A percentile compares a stretch with the other conserved stretches of the same genome.
These are phyloP conservation scores for Exophiala bonariae DNA, from an alignment of 2,329 filamentous ascomycete genomes.

Conservation along the genomic window DNA sequence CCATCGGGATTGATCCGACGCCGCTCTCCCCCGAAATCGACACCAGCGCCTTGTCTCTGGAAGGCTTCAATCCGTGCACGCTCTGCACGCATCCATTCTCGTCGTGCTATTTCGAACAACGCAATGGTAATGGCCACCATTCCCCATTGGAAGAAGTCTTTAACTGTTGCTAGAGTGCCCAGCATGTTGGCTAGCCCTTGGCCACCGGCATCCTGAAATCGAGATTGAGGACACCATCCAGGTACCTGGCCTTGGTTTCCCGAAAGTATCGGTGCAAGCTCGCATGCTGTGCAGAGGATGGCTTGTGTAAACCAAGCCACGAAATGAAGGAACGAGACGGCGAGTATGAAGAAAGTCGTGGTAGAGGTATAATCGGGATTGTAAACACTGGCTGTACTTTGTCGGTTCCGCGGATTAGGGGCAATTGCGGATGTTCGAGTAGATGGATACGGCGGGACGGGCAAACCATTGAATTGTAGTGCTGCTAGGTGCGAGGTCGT, in stretches of 20 bases:
- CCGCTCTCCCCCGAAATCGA: conserved; percentile 19
- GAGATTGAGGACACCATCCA: conserved; percentile 23
- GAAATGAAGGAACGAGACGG: conserved; percentile 15
- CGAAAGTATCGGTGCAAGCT: conserved; percentile 22
- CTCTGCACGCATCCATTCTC: conserved; percentile 19
- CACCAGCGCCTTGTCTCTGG: neutral
- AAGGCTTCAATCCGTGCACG: conserved; percentile 8
- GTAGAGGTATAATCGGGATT: conserved; percentile 15
- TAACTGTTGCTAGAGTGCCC: conserved; percentile 45
- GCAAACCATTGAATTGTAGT: conserved; percentile 22
- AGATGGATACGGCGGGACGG: conserved; percentile 8
- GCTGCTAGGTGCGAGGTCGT: conserved; percentile 17
- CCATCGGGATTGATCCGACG: conserved; percentile 2
- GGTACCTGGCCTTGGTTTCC: conserved; percentile 22
- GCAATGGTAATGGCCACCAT: conserved; percentile 16
- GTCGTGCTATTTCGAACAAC: conserved; percentile 22
- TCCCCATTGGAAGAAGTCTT: conserved; percentile 22
- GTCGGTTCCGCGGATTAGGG: neutral
- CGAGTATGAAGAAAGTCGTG: conserved; percentile 19
- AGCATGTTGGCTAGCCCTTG: conserved; percentile 47
- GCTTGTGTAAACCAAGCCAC: conserved; percentile 20
- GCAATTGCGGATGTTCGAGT: neutral
- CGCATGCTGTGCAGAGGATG: conserved; percentile 23
- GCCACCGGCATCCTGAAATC: conserved; percentile 19
- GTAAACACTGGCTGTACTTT: conserved; percentile 4